Conservation (phyloP, 805 yeast species). For the Candida boidinii region DNA sequence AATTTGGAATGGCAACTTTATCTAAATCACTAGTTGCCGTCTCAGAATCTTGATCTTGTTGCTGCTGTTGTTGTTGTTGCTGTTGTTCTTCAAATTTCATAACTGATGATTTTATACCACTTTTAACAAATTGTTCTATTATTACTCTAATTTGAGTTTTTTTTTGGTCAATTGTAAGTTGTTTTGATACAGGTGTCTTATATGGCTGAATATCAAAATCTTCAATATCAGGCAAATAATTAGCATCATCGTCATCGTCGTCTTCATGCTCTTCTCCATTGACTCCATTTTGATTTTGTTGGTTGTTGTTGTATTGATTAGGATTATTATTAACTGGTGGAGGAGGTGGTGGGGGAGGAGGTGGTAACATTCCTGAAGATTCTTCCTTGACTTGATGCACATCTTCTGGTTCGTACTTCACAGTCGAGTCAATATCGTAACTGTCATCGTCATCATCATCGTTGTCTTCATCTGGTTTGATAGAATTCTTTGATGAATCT, state of each 20-base stretch:
- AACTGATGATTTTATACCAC: slow-evolving; percentile 24
- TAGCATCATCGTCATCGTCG: slow-evolving; percentile 13
- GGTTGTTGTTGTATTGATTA: no score
- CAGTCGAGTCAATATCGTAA: slow-evolving; percentile 10
- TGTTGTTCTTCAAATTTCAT: neutral
- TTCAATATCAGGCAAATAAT: slow-evolving; percentile 19
- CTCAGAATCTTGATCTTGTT: neutral
- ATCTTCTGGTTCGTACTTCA: slow-evolving; percentile 2
- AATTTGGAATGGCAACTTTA: slow-evolving; percentile 40
- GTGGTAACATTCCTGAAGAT: no score
- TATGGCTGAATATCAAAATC: slow-evolving; percentile 26
- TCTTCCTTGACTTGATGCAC: no score
- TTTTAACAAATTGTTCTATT: slow-evolving; percentile 47
- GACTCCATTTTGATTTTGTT: no score
- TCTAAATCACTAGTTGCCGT: slow-evolving; percentile 30
- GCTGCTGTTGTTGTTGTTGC: slow-evolving; percentile 14
- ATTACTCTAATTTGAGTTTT: slow-evolving; percentile 48
- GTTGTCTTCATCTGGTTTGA: neutral
- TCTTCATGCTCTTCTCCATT: no score
- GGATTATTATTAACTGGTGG: no score
- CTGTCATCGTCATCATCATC: slow-evolving; percentile 8
- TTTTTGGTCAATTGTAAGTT: slow-evolving; percentile 44
- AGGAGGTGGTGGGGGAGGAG: no score
- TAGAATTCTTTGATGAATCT: neutral
- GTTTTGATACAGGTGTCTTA: slow-evolving; percentile 48